These are phyloP conservation scores for Hyphodiscus sp. DNA, from an alignment of 2,329 filamentous ascomycete species.

Conservation along the genomic window DNA sequence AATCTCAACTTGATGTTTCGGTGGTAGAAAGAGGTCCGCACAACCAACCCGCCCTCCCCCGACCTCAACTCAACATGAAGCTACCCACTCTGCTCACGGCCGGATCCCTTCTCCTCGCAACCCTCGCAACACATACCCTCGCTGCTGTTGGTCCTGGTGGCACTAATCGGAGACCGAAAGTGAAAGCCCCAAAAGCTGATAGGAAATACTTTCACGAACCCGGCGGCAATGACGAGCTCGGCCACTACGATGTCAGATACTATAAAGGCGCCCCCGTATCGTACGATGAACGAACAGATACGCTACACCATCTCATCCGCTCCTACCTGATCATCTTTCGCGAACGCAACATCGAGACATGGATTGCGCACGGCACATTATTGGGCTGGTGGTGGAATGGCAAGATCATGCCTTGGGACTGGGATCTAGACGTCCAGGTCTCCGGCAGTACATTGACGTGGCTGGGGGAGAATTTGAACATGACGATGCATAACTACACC, in stretches of 20 bases:
- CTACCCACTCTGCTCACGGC: slow-evolving; percentile 8
- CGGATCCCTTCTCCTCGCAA: slow-evolving; percentile 11
- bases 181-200: slow-evolving; percentile 2
- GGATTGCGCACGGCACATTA: slow-evolving; percentile 79
- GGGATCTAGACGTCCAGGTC: slow-evolving; percentile 78
- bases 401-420: slow-evolving; percentile 75
- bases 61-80: slow-evolving; percentile 9
- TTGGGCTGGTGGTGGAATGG: slow-evolving; percentile 88
- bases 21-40: not conserved
- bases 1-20: not conserved
- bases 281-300: slow-evolving; percentile 60
- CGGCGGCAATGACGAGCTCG: slow-evolving; percentile 50
- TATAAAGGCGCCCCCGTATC: slow-evolving; percentile 53
- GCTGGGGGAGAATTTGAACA: slow-evolving; percentile 61
- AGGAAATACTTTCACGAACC: slow-evolving; percentile 43
- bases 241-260: slow-evolving; percentile 70
- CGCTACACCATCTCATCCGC: slow-evolving; percentile 62
- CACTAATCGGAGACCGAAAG: not conserved
- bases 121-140: not conserved
- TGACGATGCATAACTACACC: slow-evolving; percentile 43
- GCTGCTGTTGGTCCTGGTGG: not conserved
- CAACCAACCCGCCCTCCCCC: not conserved
- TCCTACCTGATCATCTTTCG: slow-evolving; percentile 66
- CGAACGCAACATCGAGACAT: slow-evolving; percentile 65
- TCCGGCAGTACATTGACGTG: slow-evolving; percentile 58